Evolutionary conservation across 257 asterid species (phyloP).

Genomic region (Hygrophila difformis): DNA sequence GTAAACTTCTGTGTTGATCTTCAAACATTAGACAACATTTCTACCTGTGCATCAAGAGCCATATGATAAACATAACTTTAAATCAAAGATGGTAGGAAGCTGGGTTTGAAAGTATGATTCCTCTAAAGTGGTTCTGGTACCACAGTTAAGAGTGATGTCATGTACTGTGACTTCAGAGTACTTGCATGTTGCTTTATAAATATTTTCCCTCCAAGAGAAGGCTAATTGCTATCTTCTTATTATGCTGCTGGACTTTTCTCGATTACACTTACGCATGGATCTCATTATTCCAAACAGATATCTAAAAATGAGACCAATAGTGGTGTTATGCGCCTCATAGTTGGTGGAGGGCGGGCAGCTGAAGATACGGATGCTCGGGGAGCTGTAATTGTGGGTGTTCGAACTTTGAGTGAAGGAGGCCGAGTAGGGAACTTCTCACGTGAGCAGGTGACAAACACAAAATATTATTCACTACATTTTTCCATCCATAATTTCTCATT

Average conservation of each 20-base stretch:
- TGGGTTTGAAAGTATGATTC: too few species aligned
- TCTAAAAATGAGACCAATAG: slow-evolving; percentile 82
- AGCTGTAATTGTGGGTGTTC: slow-evolving; percentile 93
- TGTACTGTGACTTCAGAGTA: slow-evolving; percentile 11
- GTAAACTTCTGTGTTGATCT: too few species aligned
- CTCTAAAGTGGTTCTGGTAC: too few species aligned
- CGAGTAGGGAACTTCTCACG: slow-evolving; percentile 94
- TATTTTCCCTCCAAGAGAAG: slow-evolving; percentile 7
- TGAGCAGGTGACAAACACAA: slow-evolving; percentile 66
- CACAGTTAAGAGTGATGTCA: too few species aligned
- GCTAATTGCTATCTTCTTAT: not conserved
- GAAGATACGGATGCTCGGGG: slow-evolving; percentile 78
- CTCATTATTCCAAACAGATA: slow-evolving; percentile 35
- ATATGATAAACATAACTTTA: too few species aligned
- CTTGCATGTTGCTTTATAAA: slow-evolving; percentile 11
- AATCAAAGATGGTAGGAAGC: too few species aligned
- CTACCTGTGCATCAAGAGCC: too few species aligned
- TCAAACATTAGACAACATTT: too few species aligned
- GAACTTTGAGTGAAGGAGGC: slow-evolving; percentile 98
- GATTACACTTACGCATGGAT: slow-evolving; percentile 9
- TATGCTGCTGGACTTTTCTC: slow-evolving; percentile 9
- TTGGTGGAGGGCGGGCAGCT: slow-evolving; percentile 99
- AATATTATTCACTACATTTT: slow-evolving; percentile 1
- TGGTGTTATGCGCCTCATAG: slow-evolving; percentile 99
- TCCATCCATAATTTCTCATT: not conserved